Evolutionary conservation across 2,329 filamentous ascomycete genomes (phyloP), one percentile per base, ranked within the genome.

Genomic region (Ophiocordyceps camponoti-rufipedis): DNA sequence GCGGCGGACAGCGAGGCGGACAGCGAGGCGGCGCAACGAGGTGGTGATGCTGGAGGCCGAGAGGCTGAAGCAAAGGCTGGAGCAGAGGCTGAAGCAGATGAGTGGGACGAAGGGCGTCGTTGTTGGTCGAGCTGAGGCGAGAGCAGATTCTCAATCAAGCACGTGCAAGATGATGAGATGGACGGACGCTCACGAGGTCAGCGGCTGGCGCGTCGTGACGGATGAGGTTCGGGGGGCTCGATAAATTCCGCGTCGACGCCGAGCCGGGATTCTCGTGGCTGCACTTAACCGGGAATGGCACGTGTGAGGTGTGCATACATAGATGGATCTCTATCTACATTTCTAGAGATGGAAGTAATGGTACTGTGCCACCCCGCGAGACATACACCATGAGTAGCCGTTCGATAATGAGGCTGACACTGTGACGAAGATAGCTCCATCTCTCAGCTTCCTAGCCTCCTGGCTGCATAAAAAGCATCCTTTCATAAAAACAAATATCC

Each of bases 1-100:
- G 50, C 58, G 58, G 57, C 53, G 54, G 41, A 33, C 23, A n/a
- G 35, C 33, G 33, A 23, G 23, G 23, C 23, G 23, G 23, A 33
- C 23, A n/a, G 35, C 35, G 16, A 16, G 35, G 16, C n/a, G 16
- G n/a, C 5, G n/a, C n/a, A 39, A 18, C 35, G 35, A 18, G n/a
- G 35, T 5, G n/a, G 41, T 42, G 40, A 42, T 18, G 19, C 40
- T 11, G 18, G 11, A n/a, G n/a, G 13, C 11, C 9, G 35, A 19
- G 18, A 19, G 19, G 28, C 40, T 28, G 10, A 29, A 28, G 40
- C 40, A 23, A 14, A 14, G 19, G 12, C 40, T 39, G 35, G 8
- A 16, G 35, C n/a, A 18, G 35, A 16, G 35, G 14, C 35, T 38
- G 35, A n/a, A n/a, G 35, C 35, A n/a, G 33, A 35, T 4, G 14